phyloP scores from a whole-genome alignment of 495 filamentous ascomycete genomes.

The Cercophora scortea region DNA sequence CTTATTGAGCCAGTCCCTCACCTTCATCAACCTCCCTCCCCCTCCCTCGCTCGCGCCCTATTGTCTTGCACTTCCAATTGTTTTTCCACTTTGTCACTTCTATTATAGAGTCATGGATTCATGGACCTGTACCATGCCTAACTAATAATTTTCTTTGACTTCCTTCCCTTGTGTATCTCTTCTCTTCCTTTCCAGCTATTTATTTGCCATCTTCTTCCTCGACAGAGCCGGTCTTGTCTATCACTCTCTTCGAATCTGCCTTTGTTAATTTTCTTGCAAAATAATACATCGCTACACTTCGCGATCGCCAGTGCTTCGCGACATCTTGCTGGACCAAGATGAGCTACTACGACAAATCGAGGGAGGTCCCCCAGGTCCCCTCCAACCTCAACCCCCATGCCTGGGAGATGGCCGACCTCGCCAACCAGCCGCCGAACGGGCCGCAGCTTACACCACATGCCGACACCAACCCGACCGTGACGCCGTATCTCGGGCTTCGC shows the following conservation, averaged over 20 bases:
- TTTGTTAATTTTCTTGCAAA: neutral
- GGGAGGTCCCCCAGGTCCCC: conserved; percentile 13
- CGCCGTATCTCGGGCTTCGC: conserved; percentile 85
- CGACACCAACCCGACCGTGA: conserved; percentile 43
- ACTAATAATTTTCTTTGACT: conserved; percentile 5
- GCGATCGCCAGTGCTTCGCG: neutral
- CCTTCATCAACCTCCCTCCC: no score
- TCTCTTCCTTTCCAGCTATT: conserved; percentile 5
- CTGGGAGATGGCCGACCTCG: conserved; percentile 16
- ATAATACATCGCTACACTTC: neutral
- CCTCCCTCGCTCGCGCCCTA: neutral
- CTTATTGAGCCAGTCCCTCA: conserved; percentile 3
- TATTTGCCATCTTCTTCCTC: conserved; percentile 4
- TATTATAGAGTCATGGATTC: conserved; percentile 10
- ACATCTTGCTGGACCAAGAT: conserved; percentile 4
- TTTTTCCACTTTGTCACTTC: conserved; percentile 6
- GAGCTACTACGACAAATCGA: conserved; percentile 17
- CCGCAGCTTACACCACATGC: conserved; percentile 11
- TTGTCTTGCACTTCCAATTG: conserved; percentile 11
- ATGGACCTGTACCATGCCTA: conserved; percentile 4
- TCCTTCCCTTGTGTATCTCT: neutral
- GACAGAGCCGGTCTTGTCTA: conserved; percentile 13
- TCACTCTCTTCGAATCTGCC: neutral
- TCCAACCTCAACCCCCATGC: conserved; percentile 18
- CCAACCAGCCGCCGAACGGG: neutral